Evolutionary conservation across 2,329 filamentous ascomycete genomes (phyloP).

Genomic region (Nemania sp.): DNA sequence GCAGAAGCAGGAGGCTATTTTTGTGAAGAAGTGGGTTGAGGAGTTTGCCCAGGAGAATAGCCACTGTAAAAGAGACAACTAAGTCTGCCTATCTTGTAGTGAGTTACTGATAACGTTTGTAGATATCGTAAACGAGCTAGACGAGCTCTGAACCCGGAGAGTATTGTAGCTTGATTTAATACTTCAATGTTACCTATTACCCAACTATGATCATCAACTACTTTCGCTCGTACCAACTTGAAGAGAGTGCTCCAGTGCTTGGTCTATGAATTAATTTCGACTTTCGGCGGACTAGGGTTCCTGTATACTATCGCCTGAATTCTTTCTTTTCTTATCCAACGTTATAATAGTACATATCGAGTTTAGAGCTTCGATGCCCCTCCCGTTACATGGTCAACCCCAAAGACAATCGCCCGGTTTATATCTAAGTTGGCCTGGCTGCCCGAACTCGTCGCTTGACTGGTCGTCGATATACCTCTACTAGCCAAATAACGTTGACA

Average conservation of each 20-base stretch:
- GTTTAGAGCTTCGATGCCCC: conserved; percentile 19
- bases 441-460: not conserved
- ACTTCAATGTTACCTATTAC: not conserved
- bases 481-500: conserved; percentile 55
- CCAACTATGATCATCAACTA: not conserved
- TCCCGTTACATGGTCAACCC: conserved; percentile 1
- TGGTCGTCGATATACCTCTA: conserved; percentile 41
- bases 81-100: conserved; percentile 24
- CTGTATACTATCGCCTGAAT: not conserved
- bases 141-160: conserved; percentile 31
- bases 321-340: not conserved
- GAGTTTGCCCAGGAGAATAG: conserved; percentile 60
- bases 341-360: not conserved
- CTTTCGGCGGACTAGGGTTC: not conserved
- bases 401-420: conserved; percentile 35
- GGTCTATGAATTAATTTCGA: not conserved
- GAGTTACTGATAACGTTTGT: conserved; percentile 37
- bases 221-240: not conserved
- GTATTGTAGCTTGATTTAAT: conserved; percentile 14
- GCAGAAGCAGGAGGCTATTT: conserved; percentile 68
- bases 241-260: not conserved
- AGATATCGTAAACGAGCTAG: conserved; percentile 34
- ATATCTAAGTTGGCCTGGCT: conserved; percentile 26
- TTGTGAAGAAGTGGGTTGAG: conserved; percentile 75
- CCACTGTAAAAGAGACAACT: conserved; percentile 27